Evolutionary conservation across 2,329 filamentous ascomycete species (phyloP), one percentile per base, ranked within the genome.

Genomic region (Colletotrichum spaethianum): DNA sequence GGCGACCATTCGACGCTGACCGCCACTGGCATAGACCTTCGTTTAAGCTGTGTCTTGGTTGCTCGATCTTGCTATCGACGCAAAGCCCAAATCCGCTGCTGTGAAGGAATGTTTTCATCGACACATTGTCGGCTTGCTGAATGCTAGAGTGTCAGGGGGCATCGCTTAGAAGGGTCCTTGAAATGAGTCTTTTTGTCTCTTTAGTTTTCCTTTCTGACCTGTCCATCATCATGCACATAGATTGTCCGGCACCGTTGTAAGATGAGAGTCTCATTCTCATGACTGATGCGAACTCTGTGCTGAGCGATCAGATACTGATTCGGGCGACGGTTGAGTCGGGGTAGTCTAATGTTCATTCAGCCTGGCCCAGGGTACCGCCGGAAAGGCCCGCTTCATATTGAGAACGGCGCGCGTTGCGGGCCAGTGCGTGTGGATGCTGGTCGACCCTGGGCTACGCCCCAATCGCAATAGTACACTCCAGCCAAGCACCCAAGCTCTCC

Each of bases 321-420:
- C 31, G 48, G 60, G 57, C 42, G n/a, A 46, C 50, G 46, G 42
- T 72, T 50, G 52, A 57, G 65, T 63, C 44, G 60, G 60, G 50
- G 9, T 38, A 42, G 52, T 55, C 31, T 56, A 46, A 64, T 42
- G 28, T 53, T 57, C 38, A 61, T 46, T 50, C 48, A 65, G 63
- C 50, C 63, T 65, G 50, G 40, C 26, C 48, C 20, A 57, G 70
- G 70, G 61, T 73, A 42, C 46, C 44, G 64, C 61, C 67, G 67
- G 67, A 55, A 66, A 48, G 67, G 70, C 70, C 70, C 70, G 70
- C 70, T 67, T 71, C 40, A 71, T 57, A 67, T 73, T 71, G 50
- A 53, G 67, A 73, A 70, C 70, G 67, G 67, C 67, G 67, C 33
- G 53, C 55, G 48, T 71, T 71, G 70, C 65, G 70, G 70, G 70